A percentile compares a stretch with the other conserved stretches of the same genome.
Conservation (phyloP, 2,329 filamentous ascomycete genomes). For the Venturia effusa region DNA sequence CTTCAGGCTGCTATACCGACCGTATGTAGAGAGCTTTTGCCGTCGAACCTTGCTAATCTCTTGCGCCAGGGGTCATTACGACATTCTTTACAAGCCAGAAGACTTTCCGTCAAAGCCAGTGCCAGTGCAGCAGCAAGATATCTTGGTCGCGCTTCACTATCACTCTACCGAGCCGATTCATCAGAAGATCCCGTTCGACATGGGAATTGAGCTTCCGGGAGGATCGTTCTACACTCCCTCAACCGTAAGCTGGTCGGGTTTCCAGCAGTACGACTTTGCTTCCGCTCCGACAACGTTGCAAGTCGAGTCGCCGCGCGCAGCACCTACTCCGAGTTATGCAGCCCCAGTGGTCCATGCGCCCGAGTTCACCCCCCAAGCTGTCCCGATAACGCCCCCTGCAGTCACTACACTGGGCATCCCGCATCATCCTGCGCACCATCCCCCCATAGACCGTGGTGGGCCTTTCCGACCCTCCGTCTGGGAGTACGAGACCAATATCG, state of each 20-base stretch:
- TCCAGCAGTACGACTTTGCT: conserved; percentile 25
- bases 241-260: conserved; percentile 14
- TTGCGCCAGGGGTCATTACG: conserved; percentile 67
- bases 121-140: conserved; percentile 7
- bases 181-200: conserved; percentile 18
- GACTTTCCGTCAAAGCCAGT: conserved; percentile 27
- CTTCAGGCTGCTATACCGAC: conserved; percentile 57
- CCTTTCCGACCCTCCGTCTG: conserved; percentile 37
- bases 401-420: conserved; percentile 10
- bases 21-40: conserved; percentile 35
- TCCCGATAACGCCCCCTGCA: conserved; percentile 2
- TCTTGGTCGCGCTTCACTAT: conserved; percentile 17
- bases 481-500: conserved; percentile 31
- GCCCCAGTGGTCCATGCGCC: conserved; percentile 20
- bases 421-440: conserved; percentile 12
- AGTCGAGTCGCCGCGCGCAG: conserved; percentile 1
- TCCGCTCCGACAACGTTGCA: conserved; percentile 18
- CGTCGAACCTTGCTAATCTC: conserved; percentile 10
- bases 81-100: conserved; percentile 71
- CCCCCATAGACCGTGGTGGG: conserved; percentile 24
- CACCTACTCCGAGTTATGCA: conserved; percentile 12
- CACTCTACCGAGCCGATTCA: conserved; percentile 10
- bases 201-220: conserved; percentile 10
- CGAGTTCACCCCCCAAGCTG: conserved; percentile 19
- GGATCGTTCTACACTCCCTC: conserved; percentile 9